These are phyloP conservation scores for Phascolomyces articulosus DNA, from an alignment of 371 early-diverging fungal genomes.

Conservation along the genomic window DNA sequence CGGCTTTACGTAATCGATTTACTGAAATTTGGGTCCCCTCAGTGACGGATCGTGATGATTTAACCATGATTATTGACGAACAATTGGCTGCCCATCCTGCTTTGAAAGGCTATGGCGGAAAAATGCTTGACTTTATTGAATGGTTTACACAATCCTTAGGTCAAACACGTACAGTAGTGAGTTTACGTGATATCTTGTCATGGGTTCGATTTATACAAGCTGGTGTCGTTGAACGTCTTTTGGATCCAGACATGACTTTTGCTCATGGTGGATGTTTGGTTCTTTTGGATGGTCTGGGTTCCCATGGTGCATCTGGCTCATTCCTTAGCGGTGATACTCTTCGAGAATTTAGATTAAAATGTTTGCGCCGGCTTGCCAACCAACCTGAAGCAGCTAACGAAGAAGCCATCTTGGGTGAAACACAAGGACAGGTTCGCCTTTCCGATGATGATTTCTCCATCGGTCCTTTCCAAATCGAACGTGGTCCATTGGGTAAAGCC, in stretches of 20 bases:
- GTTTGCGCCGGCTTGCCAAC: slow-evolving; percentile 51
- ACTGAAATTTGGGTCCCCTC: slow-evolving; percentile 98
- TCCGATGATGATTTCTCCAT: slow-evolving; percentile 62
- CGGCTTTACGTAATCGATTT: slow-evolving; percentile 99
- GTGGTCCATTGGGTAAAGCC: slow-evolving; percentile 57
- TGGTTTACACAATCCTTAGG: slow-evolving; percentile 61
- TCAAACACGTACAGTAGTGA: slow-evolving; percentile 58
- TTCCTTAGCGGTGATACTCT: slow-evolving; percentile 51
- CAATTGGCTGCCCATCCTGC: slow-evolving; percentile 55
- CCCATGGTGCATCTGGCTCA: slow-evolving; percentile 83
- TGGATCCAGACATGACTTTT: slow-evolving; percentile 59
- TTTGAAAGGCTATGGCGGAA: slow-evolving; percentile 38
- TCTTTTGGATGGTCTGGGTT: slow-evolving; percentile 91
- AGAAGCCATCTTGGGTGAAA: slow-evolving; percentile 48
- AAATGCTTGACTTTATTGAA: slow-evolving; percentile 57
- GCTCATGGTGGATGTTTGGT: slow-evolving; percentile 94
- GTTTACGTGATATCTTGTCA: slow-evolving; percentile 90
- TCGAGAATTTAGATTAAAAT: slow-evolving; percentile 56
- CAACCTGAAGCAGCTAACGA: slow-evolving; percentile 32
- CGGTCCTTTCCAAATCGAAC: slow-evolving; percentile 77
- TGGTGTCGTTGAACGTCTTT: slow-evolving; percentile 36
- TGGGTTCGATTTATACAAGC: slow-evolving; percentile 89
- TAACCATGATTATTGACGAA: slow-evolving; percentile 75
- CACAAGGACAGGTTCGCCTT: slow-evolving; percentile 41
- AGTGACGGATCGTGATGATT: slow-evolving; percentile 80